Conservation (phyloP, 2,329 filamentous ascomycete genomes). For the Nothophaeocryptopus gaeumannii region DNA sequence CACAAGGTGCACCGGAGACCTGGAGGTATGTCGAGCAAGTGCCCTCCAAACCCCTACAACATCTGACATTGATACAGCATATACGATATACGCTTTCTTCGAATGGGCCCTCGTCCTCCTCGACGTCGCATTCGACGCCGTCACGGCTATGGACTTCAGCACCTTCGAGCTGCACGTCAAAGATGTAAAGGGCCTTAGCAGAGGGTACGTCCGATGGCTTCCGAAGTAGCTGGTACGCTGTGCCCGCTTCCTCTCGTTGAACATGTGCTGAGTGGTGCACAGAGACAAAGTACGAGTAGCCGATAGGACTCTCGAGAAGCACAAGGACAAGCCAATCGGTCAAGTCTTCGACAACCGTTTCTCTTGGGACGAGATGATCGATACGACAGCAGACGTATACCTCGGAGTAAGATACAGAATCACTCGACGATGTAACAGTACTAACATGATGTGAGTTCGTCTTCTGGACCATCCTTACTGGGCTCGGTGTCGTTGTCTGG, state of each 20-base stretch:
- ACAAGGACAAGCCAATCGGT: slow-evolving; percentile 69
- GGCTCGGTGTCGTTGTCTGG: slow-evolving; percentile 86
- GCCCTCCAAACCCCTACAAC: too few relatives aligned
- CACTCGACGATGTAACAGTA: slow-evolving; percentile 1
- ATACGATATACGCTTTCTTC: slow-evolving; percentile 96
- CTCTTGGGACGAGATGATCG: slow-evolving; percentile 69
- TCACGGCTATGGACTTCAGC: slow-evolving; percentile 88
- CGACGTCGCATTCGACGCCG: slow-evolving; percentile 93
- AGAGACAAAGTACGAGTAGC: slow-evolving; percentile 32
- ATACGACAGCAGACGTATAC: slow-evolving; percentile 84
- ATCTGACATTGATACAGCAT: slow-evolving; percentile 58
- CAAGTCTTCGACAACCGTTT: slow-evolving; percentile 70
- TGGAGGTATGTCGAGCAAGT: slow-evolving; percentile 70
- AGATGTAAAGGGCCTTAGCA: slow-evolving; percentile 84
- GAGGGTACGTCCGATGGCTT: slow-evolving; percentile 98
- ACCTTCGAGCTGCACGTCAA: slow-evolving; percentile 82
- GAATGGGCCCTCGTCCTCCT: slow-evolving; percentile 94
- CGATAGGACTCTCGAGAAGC: slow-evolving; percentile 35
- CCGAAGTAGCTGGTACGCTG: slow-evolving; percentile 71
- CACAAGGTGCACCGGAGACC: slow-evolving; percentile 94
- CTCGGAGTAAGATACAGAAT: slow-evolving; percentile 66
- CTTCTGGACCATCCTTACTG: slow-evolving; percentile 94
- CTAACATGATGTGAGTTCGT: slow-evolving; percentile 62
- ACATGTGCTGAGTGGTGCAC: slow-evolving; percentile 8
- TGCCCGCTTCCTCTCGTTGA: slow-evolving; percentile 29